phyloP scores from a whole-genome alignment of 148 eudicot species.

The Limonium bicolor region DNA sequence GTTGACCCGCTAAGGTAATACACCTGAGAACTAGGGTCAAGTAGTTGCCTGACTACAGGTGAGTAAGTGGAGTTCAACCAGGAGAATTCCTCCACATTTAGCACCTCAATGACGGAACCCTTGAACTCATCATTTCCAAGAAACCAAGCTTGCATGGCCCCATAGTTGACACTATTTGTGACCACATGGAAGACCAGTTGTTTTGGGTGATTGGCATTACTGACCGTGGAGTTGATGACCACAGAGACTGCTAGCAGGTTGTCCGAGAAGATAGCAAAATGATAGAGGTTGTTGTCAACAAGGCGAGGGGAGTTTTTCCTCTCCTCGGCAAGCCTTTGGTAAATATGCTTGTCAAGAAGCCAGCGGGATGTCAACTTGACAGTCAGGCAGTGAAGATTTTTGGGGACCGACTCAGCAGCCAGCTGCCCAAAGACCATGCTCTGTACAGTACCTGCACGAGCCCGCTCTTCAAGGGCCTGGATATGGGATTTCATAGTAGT shows the following conservation, averaged over 20 bases:
- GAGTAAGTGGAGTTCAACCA: constrained; percentile 20
- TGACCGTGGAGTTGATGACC: constrained; percentile 17
- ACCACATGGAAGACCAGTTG: constrained; percentile 17
- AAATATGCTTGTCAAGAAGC: constrained; percentile 5
- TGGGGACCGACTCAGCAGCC: constrained; percentile 16
- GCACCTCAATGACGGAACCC: constrained; percentile 17
- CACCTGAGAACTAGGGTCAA: constrained; percentile 6
- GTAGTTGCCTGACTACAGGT: constrained; percentile 17
- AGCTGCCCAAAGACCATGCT: constrained; percentile 13
- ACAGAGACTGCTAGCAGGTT: constrained; percentile 12
- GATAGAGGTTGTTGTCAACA: constrained; percentile 11
- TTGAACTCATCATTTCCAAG: constrained; percentile 7
- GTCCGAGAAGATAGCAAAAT: constrained; percentile 11
- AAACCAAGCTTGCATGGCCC: constrained; percentile 20
- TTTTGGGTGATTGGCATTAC: constrained; percentile 11
- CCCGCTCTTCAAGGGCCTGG: constrained; percentile 12
- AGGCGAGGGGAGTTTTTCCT: constrained; percentile 3
- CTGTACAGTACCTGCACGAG: constrained; percentile 7
- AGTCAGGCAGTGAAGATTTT: constrained; percentile 10
- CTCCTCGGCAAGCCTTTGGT: neutral
- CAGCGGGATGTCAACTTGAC: constrained; percentile 8
- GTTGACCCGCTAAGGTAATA: constrained; percentile 14
- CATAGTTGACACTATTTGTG: constrained; percentile 16
- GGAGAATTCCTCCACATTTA: constrained; percentile 15
- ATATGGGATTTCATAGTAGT: constrained; percentile 15